Conservation (phyloP, 768 basidiomycete species). For the Epithele typhae region DNA sequence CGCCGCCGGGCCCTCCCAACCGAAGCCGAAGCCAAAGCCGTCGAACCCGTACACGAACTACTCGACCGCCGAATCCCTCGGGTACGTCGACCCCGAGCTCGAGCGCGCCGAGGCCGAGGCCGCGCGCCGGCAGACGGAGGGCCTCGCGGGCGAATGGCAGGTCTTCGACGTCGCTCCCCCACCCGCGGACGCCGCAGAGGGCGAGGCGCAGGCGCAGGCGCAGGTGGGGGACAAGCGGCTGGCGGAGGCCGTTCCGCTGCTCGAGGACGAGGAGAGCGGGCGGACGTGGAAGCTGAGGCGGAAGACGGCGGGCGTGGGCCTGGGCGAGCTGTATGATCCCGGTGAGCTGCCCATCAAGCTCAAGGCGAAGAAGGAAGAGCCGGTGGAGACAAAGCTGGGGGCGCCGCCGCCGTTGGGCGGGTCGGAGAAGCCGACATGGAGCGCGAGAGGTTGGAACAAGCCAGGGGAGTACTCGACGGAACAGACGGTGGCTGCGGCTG, state of each 20-base stretch:
- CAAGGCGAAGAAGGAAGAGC: constrained; percentile 50
- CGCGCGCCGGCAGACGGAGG: constrained; percentile 57
- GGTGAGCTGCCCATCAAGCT: constrained; percentile 61
- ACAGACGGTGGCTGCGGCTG: not conserved
- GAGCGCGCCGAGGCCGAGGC: constrained; percentile 59
- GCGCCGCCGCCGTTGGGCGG: not conserved
- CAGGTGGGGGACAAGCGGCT: constrained; percentile 24
- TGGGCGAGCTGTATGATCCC: constrained; percentile 83
- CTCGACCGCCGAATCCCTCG: constrained; percentile 81
- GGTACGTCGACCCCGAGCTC: constrained; percentile 72
- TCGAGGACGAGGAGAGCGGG: constrained; percentile 46
- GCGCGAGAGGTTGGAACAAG: constrained; percentile 24
- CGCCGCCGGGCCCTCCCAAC: constrained; percentile 25
- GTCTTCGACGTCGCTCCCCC: constrained; percentile 41
- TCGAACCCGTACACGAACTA: constrained; percentile 79
- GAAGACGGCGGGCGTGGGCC: constrained; percentile 52
- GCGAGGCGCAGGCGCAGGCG: constrained; percentile 12
- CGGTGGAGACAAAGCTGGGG: not conserved
- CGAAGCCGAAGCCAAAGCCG: constrained; percentile 49
- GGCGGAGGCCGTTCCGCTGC: constrained; percentile 16
- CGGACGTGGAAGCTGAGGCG: constrained; percentile 66
- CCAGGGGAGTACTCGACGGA: constrained; percentile 16
- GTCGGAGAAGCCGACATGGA: constrained; percentile 21
- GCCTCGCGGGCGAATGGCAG: constrained; percentile 77
- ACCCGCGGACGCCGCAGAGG: constrained; percentile 15